Base-by-base conservation (phyloP, 345 rosid species). In the Balakata baccata region DNA sequence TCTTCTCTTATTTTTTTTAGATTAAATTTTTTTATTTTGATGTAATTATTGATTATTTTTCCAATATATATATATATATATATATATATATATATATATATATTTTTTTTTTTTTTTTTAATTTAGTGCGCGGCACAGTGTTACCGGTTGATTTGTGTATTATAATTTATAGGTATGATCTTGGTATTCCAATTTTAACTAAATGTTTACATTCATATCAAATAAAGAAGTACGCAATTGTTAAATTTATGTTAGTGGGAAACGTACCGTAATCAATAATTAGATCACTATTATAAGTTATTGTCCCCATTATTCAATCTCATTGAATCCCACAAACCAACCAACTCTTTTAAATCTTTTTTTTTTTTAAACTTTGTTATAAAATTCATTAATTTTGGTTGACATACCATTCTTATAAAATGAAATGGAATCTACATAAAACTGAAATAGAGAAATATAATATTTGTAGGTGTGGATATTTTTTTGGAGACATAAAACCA, bases 311-410 rank as follows among this genome's bases (percentile, higher is more conserved):
- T 58, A 2, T 58, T 9, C 37, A 7, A 22, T 58, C 37, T 22
- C 62, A 58, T 22, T 9, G 62, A 58, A 34, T 58, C 37, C 62
- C 62, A 58, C 62, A 22, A 57, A 22, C 61, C 61, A 57, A 57
- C 61, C 11, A 57, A 57, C 20, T 57, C 61, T 23, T 57, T 57
- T n/a, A n/a, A n/a, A n/a, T n/a, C n/a, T n/a, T n/a, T n/a, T n/a
- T n/a, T n/a, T n/a, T n/a, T n/a, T n/a, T n/a, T n/a, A n/a, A n/a
- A n/a, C n/a, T n/a, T n/a, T n/a, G n/a, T n/a, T n/a, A n/a, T n/a
- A n/a, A n/a, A n/a, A 20, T 58, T 22, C 62, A 22, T 23, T 58
- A 58, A 58, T 58, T 58, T 58, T 58, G 62, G 62, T 7, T 9
- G 25, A 20, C 62, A 58, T 22, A 20, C 4, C 13, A 7, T 58